phyloP scores from a whole-genome alignment of 75 land plant genomes.

The Ceratopteris richardii region DNA sequence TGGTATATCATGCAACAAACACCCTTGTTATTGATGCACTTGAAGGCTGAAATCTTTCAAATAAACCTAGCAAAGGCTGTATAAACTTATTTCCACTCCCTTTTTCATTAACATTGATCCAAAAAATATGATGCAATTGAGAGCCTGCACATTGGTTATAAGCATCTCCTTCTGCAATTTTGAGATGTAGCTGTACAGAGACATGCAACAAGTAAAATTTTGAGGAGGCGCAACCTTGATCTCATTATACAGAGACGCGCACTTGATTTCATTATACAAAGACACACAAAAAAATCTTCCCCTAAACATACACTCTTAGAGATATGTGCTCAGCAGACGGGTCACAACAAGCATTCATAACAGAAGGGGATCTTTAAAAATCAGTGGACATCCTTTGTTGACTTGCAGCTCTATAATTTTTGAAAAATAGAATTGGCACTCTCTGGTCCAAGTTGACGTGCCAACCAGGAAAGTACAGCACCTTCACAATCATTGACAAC shows the following conservation, averaged over 20 bases:
- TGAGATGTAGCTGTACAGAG: slow-evolving; percentile 69
- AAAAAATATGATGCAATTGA: slow-evolving; percentile 74
- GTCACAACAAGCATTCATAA: slow-evolving; percentile 58
- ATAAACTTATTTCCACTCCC: slow-evolving; percentile 70
- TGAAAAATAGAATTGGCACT: slow-evolving; percentile 73
- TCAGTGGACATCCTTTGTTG: slow-evolving; percentile 94
- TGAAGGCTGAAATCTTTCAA: no score
- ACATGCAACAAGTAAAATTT: slow-evolving; percentile 71
- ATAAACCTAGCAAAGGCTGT: slow-evolving; percentile 77
- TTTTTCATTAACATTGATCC: no score
- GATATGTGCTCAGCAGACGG: no score
- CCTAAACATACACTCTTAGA: no score
- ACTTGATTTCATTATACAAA: no score
- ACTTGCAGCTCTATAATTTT: slow-evolving; percentile 74
- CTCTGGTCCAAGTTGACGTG: slow-evolving; percentile 46
- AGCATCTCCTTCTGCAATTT: slow-evolving; percentile 83
- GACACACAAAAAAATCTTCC: no score
- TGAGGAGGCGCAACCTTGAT: no score
- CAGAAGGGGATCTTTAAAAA: slow-evolving; percentile 63
- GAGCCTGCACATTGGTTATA: slow-evolving; percentile 88
- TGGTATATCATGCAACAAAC: slow-evolving; percentile 77
- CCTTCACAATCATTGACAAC: slow-evolving; percentile 72
- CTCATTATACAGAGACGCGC: no score
- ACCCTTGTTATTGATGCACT: slow-evolving; percentile 83
- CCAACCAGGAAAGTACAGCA: slow-evolving; percentile 84